Percentiles rank a stretch among this genome's conserved stretches.
These are phyloP conservation scores for Sungouiella thailandica DNA, from an alignment of 805 yeast genomes.

Conservation along the genomic window DNA sequence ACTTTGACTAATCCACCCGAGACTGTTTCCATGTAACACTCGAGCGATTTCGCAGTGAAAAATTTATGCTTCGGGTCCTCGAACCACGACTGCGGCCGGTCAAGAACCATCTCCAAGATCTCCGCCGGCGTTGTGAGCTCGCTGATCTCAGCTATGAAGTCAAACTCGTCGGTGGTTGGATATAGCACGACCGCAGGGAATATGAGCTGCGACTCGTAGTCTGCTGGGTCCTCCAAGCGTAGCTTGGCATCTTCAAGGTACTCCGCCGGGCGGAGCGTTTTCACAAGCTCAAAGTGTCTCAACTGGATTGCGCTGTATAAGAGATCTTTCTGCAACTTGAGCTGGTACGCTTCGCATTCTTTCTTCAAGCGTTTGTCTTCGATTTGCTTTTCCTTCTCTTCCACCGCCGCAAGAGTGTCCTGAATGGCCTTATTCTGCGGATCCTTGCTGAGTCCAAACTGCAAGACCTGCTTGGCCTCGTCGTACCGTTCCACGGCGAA, in stretches of 20 bases:
- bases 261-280: slow-evolving; percentile 52
- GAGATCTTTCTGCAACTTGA: slow-evolving; percentile 37
- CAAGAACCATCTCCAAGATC: slow-evolving; percentile 49
- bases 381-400: slow-evolving; percentile 32
- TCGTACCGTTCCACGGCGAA: slow-evolving; percentile 59
- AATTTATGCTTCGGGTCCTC: slow-evolving; percentile 55
- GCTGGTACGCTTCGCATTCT: slow-evolving; percentile 35
- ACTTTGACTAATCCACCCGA: slow-evolving; percentile 82
- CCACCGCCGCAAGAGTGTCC: slow-evolving; percentile 40
- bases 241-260: slow-evolving; percentile 47
- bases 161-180: slow-evolving; percentile 82
- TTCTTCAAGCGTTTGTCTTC: slow-evolving; percentile 27
- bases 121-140: slow-evolving; percentile 68
- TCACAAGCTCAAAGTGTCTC: slow-evolving; percentile 50
- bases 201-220: slow-evolving; percentile 72
- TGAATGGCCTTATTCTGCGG: slow-evolving; percentile 53
- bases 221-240: slow-evolving; percentile 58
- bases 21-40: slow-evolving; percentile 76
- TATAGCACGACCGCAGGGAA: slow-evolving; percentile 78
- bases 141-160: slow-evolving; percentile 68
- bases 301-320: slow-evolving; percentile 56
- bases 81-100: slow-evolving; percentile 69
- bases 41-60: slow-evolving; percentile 55
- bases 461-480: slow-evolving; percentile 64
- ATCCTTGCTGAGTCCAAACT: slow-evolving; percentile 63